phyloP scores from a whole-genome alignment of 2,329 filamentous ascomycete species.

The Cyanodermella asteris region DNA sequence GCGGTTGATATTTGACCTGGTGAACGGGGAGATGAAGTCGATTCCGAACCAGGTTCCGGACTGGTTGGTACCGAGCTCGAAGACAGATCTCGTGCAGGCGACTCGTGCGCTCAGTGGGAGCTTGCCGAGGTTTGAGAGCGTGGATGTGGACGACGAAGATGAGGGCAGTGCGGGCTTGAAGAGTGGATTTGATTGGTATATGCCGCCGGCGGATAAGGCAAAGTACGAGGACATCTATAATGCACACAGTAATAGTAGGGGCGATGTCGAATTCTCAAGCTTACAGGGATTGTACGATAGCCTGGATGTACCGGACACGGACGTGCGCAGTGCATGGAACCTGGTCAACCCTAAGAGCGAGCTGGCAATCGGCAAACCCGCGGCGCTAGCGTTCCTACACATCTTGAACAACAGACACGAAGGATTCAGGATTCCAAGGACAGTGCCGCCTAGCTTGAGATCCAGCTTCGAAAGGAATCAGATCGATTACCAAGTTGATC shows the following conservation, averaged over 20 bases:
- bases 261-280: slow-evolving; percentile 58
- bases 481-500: slow-evolving; percentile 88
- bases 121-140: slow-evolving; percentile 63
- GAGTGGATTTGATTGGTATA: slow-evolving; percentile 99
- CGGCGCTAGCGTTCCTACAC: slow-evolving; percentile 81
- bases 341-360: slow-evolving; percentile 79
- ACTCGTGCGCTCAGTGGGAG: slow-evolving; percentile 57
- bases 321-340: slow-evolving; percentile 88
- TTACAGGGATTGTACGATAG: slow-evolving; percentile 65
- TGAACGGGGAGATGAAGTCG: slow-evolving; percentile 45
- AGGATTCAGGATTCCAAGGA: slow-evolving; percentile 79
- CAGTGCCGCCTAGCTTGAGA: slow-evolving; percentile 74
- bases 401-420: slow-evolving; percentile 93
- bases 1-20: slow-evolving; percentile 88
- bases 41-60: slow-evolving; percentile 33
- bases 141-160: slow-evolving; percentile 35
- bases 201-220: slow-evolving; percentile 70
- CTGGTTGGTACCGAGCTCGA: slow-evolving; percentile 92
- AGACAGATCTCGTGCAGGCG: slow-evolving; percentile 74
- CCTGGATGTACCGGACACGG: slow-evolving; percentile 44
- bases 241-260: slow-evolving; percentile 69
- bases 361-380: slow-evolving; percentile 78
- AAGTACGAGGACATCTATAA: slow-evolving; percentile 98
- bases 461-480: slow-evolving; percentile 85
- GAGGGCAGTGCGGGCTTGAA: slow-evolving; percentile 67